Evolutionary conservation across 345 rosid species (phyloP), one percentile per base, ranked within the genome.

Genomic region (Camelina hispida): DNA sequence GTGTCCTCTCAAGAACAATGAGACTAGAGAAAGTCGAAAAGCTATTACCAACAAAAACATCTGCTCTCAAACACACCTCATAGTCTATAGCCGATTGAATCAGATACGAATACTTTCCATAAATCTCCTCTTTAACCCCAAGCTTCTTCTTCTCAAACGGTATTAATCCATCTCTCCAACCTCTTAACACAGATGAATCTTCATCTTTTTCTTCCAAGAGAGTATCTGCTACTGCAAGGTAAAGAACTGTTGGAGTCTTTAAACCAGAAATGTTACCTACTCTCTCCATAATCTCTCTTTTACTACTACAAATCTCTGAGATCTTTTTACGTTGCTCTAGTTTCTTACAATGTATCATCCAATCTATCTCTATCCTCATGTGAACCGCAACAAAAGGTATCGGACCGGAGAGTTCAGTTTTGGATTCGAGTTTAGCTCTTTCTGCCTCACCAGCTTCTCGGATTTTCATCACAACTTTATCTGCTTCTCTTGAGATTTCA

Each of bases 311-410:
- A 53, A 95, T 95, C 73, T 87, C 84, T 69, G 70, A 83, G 13
- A 89, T 76, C 53, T 86, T 85, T 68, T 58, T 68, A 59, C 93
- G 81, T 28, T 86, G 89, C 77, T 95, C 96, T 55, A 95, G 73
- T 51, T 95, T 95, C 85, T 89, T 95, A 69, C 99, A 95, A 61
- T 95, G 99, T 59, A 95, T 92, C 97, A 90, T 88, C 99, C 99
- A 95, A 63, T 95, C 99, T 68, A 87, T 89, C 85, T 95, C 98
- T 64, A 95, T 84, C 78, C 99, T 90, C 99, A 95, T 89, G 77
- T 95, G 98, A 72, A 95, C 97, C 0, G 99, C 98, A 9, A 92
- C 77, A 40, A 85, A 92, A 51, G 93, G 87, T 22, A 76, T 42
- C 1, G 64, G 60, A 54, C 59, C 60, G 1, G 3, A 40, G 44